Base-by-base conservation (phyloP, 345 rosid species). In the Brassica incana region DNA sequence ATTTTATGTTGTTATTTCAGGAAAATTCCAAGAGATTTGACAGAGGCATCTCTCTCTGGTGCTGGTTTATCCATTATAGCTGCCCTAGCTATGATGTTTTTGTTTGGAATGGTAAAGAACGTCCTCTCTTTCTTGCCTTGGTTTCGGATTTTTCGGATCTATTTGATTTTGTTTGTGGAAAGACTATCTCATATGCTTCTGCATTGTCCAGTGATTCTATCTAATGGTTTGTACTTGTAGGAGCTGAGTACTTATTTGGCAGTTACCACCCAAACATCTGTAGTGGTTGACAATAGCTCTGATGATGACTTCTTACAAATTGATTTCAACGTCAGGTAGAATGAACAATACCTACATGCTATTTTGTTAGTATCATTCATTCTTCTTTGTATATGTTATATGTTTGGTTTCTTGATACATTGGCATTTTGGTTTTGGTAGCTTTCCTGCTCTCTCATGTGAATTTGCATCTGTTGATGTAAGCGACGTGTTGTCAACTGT, bases 21-120 rank as follows among this genome's bases (percentile, higher is more conserved):
- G 89, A 96, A 96, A 93, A 96, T 93, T 54, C 98, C 98, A 8
- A 89, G 99, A 84, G 98, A 96, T 87, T 88, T 96, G 90, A 93
- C 99, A 0, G 99, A 93, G 87, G 97, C 99, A 43, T 93, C 99
- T 30, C 74, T 96, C 58, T 93, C 98, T 10, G 98, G 99, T 67
- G 99, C 97, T 54, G 98, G 97, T 71, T 80, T 96, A 81, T 96
- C 99, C 8, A 87, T 96, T 50, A 35, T 89, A 77, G 98, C 98
- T 6, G 99, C 97, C 30, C 86, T 96, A 2, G 50, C 84, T 73
- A 96, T 96, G 95, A 25, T 96, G 81, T 87, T 96, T 85, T 88
- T 96, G 87, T 96, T 96, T 88, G 99, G 99, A 76, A 96, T 96
- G 99, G 99, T 93, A 88, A 33, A 61, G 7, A 29, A 6, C 3